Evolutionary conservation across 2,329 filamentous ascomycete species (phyloP), one percentile per base, ranked within the genome.

Genomic region (Stachybotrys elegans): DNA sequence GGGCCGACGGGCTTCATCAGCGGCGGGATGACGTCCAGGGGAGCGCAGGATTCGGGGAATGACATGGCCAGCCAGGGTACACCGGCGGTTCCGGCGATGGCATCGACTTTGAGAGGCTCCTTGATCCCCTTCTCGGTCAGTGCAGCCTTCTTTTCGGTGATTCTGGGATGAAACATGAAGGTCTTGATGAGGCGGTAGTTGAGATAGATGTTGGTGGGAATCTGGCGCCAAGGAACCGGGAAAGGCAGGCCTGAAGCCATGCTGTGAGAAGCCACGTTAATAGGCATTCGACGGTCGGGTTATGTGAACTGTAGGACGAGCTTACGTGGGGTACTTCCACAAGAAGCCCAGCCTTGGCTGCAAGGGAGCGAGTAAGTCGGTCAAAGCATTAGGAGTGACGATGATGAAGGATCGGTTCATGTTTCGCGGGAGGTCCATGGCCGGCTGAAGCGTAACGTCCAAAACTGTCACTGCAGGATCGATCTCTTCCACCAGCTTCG

Each of bases 181-280:
- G n/a, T n/a, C n/a, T n/a, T n/a, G n/a, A n/a, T n/a, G n/a, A n/a
- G n/a, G n/a, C n/a, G n/a, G n/a, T n/a, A n/a, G n/a, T n/a, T n/a
- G 12, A 59, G 49, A 19, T 56, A 52, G 5, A 71, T 58, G 48
- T 75, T 76, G 5, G 56, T 47, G 4, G 65, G 65, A 23, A 75
- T 60, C 1, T 67, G 53, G 40, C 55, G 54, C 61, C 57, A 67
- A 1, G 73, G 70, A 1, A 76, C 52, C 1, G 72, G 72, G 41
- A 65, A 77, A 0, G 63, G 54, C 43, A 66, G 69, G 3, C 66
- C 69, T 1, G 69, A 69, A 3, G 62, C 63, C 4, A 34, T 14
- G 8, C 31, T 34, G 31, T 4, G 14, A n/a, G n/a, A n/a, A n/a
- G n/a, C n/a, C n/a, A n/a, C n/a, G n/a, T n/a, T n/a, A n/a, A n/a